phyloP scores from a whole-genome alignment of 2,329 filamentous ascomycete species.

The Sclerotinia glacialis region DNA sequence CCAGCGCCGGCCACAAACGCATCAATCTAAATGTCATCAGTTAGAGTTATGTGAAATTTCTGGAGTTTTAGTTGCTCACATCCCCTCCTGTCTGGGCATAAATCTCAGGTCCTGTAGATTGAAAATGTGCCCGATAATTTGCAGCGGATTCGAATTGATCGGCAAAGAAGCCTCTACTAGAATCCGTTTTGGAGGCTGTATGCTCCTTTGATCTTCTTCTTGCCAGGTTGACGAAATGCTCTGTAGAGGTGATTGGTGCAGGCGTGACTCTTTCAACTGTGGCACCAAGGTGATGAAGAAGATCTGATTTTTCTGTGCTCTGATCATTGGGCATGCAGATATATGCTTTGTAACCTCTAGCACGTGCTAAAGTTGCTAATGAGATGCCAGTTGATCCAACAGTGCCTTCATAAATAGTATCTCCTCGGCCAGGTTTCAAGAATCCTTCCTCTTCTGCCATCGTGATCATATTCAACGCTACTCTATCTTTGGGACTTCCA shows the following conservation, averaged over 20 bases:
- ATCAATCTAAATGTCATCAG: slow-evolving; percentile 52
- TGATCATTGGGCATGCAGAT: slow-evolving; percentile 98
- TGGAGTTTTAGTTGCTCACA: slow-evolving; percentile 18
- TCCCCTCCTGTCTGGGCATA: slow-evolving; percentile 69
- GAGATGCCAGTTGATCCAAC: slow-evolving; percentile 96
- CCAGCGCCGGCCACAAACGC: slow-evolving; percentile 93
- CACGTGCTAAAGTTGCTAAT: slow-evolving; percentile 81
- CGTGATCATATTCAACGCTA: slow-evolving; percentile 85
- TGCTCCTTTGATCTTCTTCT: slow-evolving; percentile 73
- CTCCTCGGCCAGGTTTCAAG: slow-evolving; percentile 74
- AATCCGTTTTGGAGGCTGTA: slow-evolving; percentile 53
- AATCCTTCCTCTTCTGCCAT: slow-evolving; percentile 75
- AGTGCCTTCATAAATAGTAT: slow-evolving; percentile 96
- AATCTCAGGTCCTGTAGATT: slow-evolving; percentile 86
- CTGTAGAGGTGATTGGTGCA: slow-evolving; percentile 87
- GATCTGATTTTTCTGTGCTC: slow-evolving; percentile 80
- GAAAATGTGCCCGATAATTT: slow-evolving; percentile 83
- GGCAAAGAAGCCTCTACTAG: slow-evolving; percentile 83
- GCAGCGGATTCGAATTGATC: slow-evolving; percentile 93
- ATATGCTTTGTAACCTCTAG: slow-evolving; percentile 85
- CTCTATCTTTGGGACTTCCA: slow-evolving; percentile 90
- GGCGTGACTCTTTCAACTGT: slow-evolving; percentile 88
- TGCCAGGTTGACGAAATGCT: slow-evolving; percentile 93
- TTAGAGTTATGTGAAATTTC: not conserved
- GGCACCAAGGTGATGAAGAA: slow-evolving; percentile 86